Conservation (phyloP, 352 stramenopile species). For the Phytopythium helicoides region DNA sequence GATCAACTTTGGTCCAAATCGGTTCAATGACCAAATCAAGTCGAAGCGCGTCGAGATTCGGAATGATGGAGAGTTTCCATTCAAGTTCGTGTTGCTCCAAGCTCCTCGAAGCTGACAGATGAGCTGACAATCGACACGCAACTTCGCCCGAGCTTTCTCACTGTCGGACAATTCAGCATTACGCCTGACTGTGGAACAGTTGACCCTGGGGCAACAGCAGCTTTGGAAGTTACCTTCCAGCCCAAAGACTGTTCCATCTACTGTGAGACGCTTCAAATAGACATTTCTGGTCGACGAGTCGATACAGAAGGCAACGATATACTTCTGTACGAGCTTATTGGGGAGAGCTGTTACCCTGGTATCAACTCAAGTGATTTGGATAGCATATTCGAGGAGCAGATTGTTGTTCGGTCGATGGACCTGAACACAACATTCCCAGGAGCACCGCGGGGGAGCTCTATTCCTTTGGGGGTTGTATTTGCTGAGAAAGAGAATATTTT, state of each 20-base stretch:
- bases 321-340: conserved; percentile 85
- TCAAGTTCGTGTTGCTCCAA: conserved; percentile 73
- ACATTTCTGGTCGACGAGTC: conserved; percentile 76
- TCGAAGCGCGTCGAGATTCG: conserved; percentile 85
- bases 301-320: conserved; percentile 35
- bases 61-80: conserved; percentile 93
- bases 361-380: conserved; percentile 88
- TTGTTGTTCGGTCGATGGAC: conserved; percentile 80
- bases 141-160: conserved; percentile 34
- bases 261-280: conserved; percentile 60
- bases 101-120: conserved; percentile 4
- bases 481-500: conserved; percentile 86
- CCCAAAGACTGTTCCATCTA: conserved; percentile 74
- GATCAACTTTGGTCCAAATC: conserved; percentile 92
- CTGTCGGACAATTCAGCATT: conserved; percentile 79
- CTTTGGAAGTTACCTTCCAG: conserved; percentile 80
- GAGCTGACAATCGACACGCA: conserved; percentile 37
- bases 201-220: conserved; percentile 76
- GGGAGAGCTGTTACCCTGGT: conserved; percentile 92
- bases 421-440: conserved; percentile 17
- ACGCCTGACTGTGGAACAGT: conserved; percentile 73
- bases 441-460: not conserved
- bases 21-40: conserved; percentile 82
- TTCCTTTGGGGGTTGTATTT: conserved; percentile 53
- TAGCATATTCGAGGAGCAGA: conserved; percentile 95